Evolutionary conservation across 345 rosid genomes (phyloP).

Genomic region (Microcos paniculata): DNA sequence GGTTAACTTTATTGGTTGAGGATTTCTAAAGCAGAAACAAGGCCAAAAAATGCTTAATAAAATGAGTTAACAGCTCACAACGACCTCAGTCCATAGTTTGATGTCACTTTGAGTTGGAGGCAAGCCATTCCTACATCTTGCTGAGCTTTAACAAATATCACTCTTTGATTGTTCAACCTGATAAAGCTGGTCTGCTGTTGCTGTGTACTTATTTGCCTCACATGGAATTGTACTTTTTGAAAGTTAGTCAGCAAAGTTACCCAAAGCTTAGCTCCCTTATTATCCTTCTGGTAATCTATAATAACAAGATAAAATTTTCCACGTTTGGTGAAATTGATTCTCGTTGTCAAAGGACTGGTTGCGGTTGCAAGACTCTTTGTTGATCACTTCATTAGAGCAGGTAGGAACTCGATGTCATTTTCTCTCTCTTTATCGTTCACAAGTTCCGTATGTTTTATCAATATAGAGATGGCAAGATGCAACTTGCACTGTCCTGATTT

Average conservation of each 20-base stretch:
- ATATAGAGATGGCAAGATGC: neutral
- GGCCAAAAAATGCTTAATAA: neutral
- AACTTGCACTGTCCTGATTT: neutral
- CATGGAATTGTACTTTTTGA: neutral
- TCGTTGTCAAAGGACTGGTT: neutral
- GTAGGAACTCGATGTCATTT: neutral
- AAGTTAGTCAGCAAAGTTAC: neutral
- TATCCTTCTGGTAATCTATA: neutral
- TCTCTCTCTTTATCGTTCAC: neutral
- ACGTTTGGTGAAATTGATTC: neutral
- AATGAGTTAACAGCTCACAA: slow-evolving; percentile 1
- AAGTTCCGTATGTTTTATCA: neutral
- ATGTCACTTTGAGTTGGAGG: neutral
- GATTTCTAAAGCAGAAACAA: slow-evolving; percentile 4
- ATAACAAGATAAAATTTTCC: neutral
- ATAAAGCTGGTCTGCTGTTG: neutral
- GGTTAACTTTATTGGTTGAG: neutral
- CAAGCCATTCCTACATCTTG: neutral
- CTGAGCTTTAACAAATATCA: neutral
- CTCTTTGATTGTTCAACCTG: neutral
- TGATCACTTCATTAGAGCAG: neutral
- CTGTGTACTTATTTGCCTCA: neutral
- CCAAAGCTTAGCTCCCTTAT: neutral
- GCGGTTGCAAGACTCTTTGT: neutral
- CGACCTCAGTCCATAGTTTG: neutral